phyloP scores from a whole-genome alignment of 768 basidiomycete species.

The Boletus reticuloceps region DNA sequence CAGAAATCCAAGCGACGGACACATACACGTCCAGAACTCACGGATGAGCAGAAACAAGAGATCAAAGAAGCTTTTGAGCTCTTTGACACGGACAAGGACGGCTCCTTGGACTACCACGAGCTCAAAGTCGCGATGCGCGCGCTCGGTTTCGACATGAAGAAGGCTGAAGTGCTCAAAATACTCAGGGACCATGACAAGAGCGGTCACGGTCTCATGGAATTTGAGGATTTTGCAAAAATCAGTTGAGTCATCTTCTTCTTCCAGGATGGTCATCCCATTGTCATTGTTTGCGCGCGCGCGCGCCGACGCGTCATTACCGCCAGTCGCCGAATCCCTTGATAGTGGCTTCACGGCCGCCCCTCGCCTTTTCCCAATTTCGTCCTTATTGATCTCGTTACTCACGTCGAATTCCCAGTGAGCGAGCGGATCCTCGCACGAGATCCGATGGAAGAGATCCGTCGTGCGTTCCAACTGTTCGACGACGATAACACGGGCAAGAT shows the following conservation, averaged over 20 bases:
- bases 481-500: constrained; percentile 96
- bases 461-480: constrained; percentile 96
- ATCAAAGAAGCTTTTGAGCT: constrained; percentile 99
- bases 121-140: constrained; percentile 99
- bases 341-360: background rate
- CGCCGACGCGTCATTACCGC: constrained; percentile 4
- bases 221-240: constrained; percentile 91
- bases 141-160: constrained; percentile 96
- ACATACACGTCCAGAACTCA: constrained; percentile 76
- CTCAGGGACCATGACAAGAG: constrained; percentile 88
- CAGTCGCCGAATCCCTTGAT: background rate
- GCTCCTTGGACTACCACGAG: constrained; percentile 95
- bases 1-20: constrained; percentile 74
- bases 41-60: constrained; percentile 90
- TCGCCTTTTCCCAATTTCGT: background rate
- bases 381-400: constrained; percentile 8
- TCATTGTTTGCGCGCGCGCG: background rate
- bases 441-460: constrained; percentile 93
- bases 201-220: constrained; percentile 82
- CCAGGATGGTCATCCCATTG: background rate
- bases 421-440: constrained; percentile 91
- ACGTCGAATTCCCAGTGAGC: constrained; percentile 64
- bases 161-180: constrained; percentile 95
- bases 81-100: constrained; percentile 99
- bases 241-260: constrained; percentile 51